Conservation (phyloP, 768 basidiomycete species). For the Tricholoma sp. region DNA sequence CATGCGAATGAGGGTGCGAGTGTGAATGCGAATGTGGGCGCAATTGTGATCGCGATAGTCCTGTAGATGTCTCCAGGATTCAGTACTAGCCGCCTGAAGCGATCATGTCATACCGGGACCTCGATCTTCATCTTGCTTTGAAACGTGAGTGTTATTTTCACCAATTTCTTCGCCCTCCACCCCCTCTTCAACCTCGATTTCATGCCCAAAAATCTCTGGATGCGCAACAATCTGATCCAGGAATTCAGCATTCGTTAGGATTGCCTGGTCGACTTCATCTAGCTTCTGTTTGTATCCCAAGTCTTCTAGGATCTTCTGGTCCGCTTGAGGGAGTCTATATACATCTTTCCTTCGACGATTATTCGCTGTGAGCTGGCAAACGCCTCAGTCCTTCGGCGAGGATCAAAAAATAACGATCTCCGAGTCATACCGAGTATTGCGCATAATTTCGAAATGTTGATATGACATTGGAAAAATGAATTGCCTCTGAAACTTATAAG, state of each 20-base stretch:
- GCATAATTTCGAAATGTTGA: slow-evolving; percentile 72
- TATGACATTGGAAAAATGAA: slow-evolving; percentile 73
- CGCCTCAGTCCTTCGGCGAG: slow-evolving; percentile 7
- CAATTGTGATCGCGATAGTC: not conserved
- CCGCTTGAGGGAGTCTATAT: slow-evolving; percentile 59
- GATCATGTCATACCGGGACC: slow-evolving; percentile 2
- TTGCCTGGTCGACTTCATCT: slow-evolving; percentile 74
- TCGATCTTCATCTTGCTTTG: not conserved
- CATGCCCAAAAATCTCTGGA: slow-evolving; percentile 77
- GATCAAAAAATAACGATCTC: not conserved
- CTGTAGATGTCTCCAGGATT: not conserved
- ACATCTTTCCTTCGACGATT: slow-evolving; percentile 73
- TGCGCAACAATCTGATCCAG: slow-evolving; percentile 67
- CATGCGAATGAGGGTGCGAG: slow-evolving; percentile 23
- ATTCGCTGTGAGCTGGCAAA: slow-evolving; percentile 41
- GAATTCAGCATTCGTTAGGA: slow-evolving; percentile 76
- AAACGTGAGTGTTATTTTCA: not conserved
- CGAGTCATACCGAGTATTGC: slow-evolving; percentile 56
- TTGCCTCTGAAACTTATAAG: slow-evolving; percentile 40
- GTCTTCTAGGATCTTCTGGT: slow-evolving; percentile 61
- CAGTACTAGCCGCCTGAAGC: not conserved
- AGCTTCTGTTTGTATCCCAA: slow-evolving; percentile 80
- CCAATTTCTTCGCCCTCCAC: slow-evolving; percentile 11
- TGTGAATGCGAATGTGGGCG: slow-evolving; percentile 5
- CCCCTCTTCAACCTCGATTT: slow-evolving; percentile 26